Evolutionary conservation across 352 stramenopile genomes (phyloP), one percentile per base, ranked within the genome.

Genomic region (Aphanomyces invadans): DNA sequence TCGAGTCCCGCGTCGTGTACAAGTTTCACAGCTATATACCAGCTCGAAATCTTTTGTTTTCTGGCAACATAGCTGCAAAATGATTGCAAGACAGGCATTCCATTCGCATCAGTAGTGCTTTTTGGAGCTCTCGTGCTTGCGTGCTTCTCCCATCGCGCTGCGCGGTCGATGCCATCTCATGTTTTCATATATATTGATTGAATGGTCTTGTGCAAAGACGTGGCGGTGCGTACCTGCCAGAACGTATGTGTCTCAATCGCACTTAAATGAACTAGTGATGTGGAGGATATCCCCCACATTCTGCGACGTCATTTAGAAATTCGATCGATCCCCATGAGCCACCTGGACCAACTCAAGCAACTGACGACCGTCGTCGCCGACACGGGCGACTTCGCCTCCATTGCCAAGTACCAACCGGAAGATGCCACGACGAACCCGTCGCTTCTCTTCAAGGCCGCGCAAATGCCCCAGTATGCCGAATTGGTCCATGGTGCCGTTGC

Each of bases 361-460:
- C 83, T 98, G 63, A 99, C 96, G 29, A 98, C 95, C 28, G 90
- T 99, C 45, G 97, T 99, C 36, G 93, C 94, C 32, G 97, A 99
- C 81, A 99, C 96, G 56, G 97, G 97, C 51, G 97, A 99, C 76
- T 87, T 96, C 67, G 77, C 78, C 69, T 90, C 87, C 68, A 96
- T 93, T 62, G 85, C 87, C 73, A 94, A 93, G 76, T 95, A 86
- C 79, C 91, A 92, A 74, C 95, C 95, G 61, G 89, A 98, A 77
- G 96, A 99, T 86, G 97, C 97, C 39, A 99, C 97, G 10, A 99
- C 97, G 25, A 99, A 99, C 80, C 97, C 97, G 46, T 98, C 88
- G 72, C 83, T 99, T 49, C 95, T 99, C 49, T 98, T 97, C 87
- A 99, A 99, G 75, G 97, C 97, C 25, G 93, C 97, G 32, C 79